Percentiles rank a stretch among this genome's conserved stretches.
These are phyloP conservation scores for Camellia japonica DNA, from an alignment of 148 eudicot genomes.

Conservation along the genomic window DNA sequence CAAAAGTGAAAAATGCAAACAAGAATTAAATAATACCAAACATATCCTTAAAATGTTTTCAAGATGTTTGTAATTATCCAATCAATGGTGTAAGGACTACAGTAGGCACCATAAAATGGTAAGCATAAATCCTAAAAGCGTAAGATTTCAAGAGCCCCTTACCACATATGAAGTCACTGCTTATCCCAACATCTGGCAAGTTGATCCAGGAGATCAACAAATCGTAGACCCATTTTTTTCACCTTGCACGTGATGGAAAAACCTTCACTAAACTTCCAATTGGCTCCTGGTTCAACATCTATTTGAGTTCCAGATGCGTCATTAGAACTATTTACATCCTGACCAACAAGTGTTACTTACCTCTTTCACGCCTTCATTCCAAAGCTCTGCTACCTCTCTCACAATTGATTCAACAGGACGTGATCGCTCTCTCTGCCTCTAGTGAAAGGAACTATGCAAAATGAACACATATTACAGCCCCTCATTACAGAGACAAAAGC, in stretches of 20 bases:
- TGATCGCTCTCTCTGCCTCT: constrained; percentile 93
- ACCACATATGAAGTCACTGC: constrained; percentile 98
- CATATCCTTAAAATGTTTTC: no score
- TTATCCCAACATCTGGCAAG: constrained; percentile 95
- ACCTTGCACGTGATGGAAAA: constrained; percentile 88
- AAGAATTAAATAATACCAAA: background rate
- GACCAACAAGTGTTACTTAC: constrained; percentile 80
- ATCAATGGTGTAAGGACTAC: no score
- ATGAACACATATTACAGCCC: constrained; percentile 99
- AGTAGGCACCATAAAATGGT: background rate
- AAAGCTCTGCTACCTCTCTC: constrained; percentile 88
- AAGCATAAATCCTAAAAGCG: background rate
- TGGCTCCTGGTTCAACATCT: constrained; percentile 54
- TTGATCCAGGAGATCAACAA: constrained; percentile 88
- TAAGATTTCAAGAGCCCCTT: constrained; percentile 25
- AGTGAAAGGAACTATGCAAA: constrained; percentile 98
- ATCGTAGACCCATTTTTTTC: constrained; percentile 80
- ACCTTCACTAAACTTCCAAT: constrained; percentile 93
- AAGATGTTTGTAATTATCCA: no score
- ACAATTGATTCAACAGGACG: constrained; percentile 93
- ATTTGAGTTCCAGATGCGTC: constrained; percentile 65
- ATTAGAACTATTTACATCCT: constrained; percentile 95
- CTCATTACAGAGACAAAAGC: constrained; percentile 98
- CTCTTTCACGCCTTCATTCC: constrained; percentile 89
- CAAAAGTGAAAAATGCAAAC: background rate